Evolutionary conservation across 768 basidiomycete species (phyloP), one percentile per base, ranked within the genome.

Genomic region (Podaxis sp.): DNA sequence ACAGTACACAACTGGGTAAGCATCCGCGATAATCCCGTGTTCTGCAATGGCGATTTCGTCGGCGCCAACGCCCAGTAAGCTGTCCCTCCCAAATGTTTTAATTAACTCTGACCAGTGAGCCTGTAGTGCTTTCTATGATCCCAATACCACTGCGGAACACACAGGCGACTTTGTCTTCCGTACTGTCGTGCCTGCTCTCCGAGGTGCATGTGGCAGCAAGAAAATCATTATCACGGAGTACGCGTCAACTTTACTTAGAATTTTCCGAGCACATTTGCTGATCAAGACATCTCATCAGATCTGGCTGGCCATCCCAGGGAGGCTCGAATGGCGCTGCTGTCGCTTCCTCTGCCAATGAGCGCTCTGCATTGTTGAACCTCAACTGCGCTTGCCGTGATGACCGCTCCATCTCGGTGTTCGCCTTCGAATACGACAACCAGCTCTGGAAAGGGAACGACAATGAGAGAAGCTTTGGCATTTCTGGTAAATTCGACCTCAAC

Each of bases 271-370:
- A 8, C 19, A 19, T 7, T 19, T n/a, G 17, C 43, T 46, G n/a
- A 46, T 46, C 15, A 17, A 9, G n/a, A 2, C n/a, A 6, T 17
- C 9, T 3, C 3, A 46, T 19, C 46, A 77, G 76, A 66, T 73
- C 76, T 33, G 78, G 77, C 25, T 80, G 77, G 77, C 76, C 78
- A 17, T 79, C 78, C 5, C 70, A 75, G 29, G 78, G 78, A 2
- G 53, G 61, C 6, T 64, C 55, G 7, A 64, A 65, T 38, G 74
- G 76, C 24, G 68, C 53, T 0, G 78, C 75, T 1, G 72, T 71
- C 5, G 67, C 75, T 6, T 75, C 75, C 0, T 41, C 72, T 7
- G 58, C 9, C 0, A 72, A 79, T 59, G 75, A 78, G 57, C 65
- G 65, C 15, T 71, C 67, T 12, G 78, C 77, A 1, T 62, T 78